A percentile compares a stretch with the other conserved stretches of the same genome.
Evolutionary conservation across 2,329 filamentous ascomycete genomes (phyloP).

Genomic region (Claviceps digitariae): DNA sequence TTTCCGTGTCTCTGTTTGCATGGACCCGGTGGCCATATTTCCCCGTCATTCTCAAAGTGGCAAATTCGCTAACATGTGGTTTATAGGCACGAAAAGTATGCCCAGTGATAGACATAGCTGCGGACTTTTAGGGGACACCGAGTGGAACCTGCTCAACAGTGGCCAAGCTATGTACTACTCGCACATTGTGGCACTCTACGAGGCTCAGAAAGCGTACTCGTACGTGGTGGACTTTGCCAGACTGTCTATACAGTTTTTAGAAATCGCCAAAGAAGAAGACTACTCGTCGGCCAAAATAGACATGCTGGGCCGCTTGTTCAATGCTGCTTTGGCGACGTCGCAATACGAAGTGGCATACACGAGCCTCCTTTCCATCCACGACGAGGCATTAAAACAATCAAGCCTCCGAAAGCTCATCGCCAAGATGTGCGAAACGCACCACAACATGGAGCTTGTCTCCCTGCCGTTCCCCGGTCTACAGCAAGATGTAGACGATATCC

Average conservation of each 20-base stretch:
- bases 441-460: slow-evolving; percentile 53
- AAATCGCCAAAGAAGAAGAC: slow-evolving; percentile 12
- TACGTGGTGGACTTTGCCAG: slow-evolving; percentile 75
- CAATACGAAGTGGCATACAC: slow-evolving; percentile 75
- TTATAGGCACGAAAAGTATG: slow-evolving; percentile 31
- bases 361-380: slow-evolving; percentile 58
- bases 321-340: slow-evolving; percentile 62
- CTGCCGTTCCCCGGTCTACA: slow-evolving; percentile 70
- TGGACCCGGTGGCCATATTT: no score
- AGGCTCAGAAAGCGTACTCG: slow-evolving; percentile 61
- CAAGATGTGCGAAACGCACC: slow-evolving; percentile 53
- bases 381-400: slow-evolving; percentile 57
- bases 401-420: slow-evolving; percentile 58
- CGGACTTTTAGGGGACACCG: slow-evolving; percentile 60
- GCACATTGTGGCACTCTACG: slow-evolving; percentile 73
- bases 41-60: neutral
- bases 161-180: slow-evolving; percentile 76
- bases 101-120: slow-evolving; percentile 40
- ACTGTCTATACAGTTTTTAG: slow-evolving; percentile 54
- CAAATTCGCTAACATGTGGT: neutral
- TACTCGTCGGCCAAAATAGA: slow-evolving; percentile 43
- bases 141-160: slow-evolving; percentile 54
- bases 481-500: slow-evolving; percentile 64
- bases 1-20: neutral
- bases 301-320: slow-evolving; percentile 73